Evolutionary conservation across 2,329 filamentous ascomycete species (phyloP).

Genomic region (Plenodomus lindquistii): DNA sequence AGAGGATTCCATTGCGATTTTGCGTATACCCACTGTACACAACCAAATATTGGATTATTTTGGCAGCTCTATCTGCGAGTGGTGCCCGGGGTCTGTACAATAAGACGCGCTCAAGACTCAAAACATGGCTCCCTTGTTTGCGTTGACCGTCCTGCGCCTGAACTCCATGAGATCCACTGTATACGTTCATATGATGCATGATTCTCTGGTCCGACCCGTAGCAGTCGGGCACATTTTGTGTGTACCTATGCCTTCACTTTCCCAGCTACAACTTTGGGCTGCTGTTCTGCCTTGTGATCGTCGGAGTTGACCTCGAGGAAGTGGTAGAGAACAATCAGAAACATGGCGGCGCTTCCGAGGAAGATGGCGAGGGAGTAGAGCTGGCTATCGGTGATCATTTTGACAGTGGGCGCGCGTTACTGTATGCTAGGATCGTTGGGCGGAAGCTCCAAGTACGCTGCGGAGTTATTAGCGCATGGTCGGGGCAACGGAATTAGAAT

Average conservation of each 20-base stretch:
- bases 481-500: neutral
- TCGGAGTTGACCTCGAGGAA: constrained; percentile 94
- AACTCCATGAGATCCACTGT: constrained; percentile 5
- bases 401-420: constrained; percentile 48
- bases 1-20: constrained; percentile 3
- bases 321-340: constrained; percentile 92
- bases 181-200: neutral
- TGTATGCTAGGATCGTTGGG: constrained; percentile 10
- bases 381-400: constrained; percentile 91
- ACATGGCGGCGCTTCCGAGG: constrained; percentile 85
- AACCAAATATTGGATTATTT: neutral
- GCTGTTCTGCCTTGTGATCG: constrained; percentile 47
- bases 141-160: neutral
- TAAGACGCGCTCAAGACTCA: neutral
- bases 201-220: neutral
- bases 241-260: constrained; percentile 32
- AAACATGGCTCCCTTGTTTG: neutral
- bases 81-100: neutral
- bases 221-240: too few relatives aligned
- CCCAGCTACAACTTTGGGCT: constrained; percentile 29
- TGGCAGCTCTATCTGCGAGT: neutral
- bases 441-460: constrained; percentile 15
- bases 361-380: constrained; percentile 93
- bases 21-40: constrained; percentile 10
- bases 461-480: constrained; percentile 13